A percentile compares a stretch with the other conserved stretches of the same genome.
Evolutionary conservation across 495 filamentous ascomycete genomes (phyloP).

Genomic region (Neurospora sp.): DNA sequence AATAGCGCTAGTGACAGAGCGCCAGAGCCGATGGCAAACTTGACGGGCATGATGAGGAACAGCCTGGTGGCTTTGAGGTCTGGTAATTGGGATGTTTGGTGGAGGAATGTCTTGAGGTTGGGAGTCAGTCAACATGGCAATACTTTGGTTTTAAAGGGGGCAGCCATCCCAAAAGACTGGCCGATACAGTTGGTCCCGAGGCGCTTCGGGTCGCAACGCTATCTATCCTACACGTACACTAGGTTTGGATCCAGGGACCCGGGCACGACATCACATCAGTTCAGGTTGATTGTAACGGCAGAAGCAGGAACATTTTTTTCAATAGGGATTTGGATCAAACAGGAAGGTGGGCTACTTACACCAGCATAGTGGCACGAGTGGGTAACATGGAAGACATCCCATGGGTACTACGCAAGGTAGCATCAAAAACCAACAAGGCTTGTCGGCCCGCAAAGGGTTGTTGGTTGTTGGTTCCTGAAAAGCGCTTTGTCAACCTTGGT

Average conservation of each 20-base stretch:
- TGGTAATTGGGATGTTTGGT: neutral
- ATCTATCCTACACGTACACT: no score
- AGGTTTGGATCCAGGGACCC: neutral
- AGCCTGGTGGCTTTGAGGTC: neutral
- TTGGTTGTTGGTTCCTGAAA: neutral
- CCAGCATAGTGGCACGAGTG: neutral
- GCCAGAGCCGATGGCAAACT: neutral
- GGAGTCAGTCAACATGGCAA: neutral
- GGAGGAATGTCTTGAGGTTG: neutral
- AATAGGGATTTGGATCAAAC: neutral
- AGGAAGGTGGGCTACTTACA: neutral
- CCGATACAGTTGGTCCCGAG: neutral
- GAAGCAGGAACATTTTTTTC: neutral
- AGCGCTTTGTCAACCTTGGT: neutral
- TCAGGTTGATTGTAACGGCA: no score
- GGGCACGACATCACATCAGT: no score
- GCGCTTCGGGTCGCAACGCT: neutral
- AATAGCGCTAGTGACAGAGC: neutral
- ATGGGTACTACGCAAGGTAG: neutral
- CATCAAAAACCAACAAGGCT: neutral
- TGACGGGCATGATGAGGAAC: neutral
- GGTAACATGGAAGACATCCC: neutral
- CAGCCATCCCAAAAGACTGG: neutral
- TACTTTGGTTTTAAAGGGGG: neutral
- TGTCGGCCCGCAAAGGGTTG: neutral